These are phyloP conservation scores for Geranium rotundifolium DNA, from an alignment of 345 rosid genomes.

Conservation along the genomic window DNA sequence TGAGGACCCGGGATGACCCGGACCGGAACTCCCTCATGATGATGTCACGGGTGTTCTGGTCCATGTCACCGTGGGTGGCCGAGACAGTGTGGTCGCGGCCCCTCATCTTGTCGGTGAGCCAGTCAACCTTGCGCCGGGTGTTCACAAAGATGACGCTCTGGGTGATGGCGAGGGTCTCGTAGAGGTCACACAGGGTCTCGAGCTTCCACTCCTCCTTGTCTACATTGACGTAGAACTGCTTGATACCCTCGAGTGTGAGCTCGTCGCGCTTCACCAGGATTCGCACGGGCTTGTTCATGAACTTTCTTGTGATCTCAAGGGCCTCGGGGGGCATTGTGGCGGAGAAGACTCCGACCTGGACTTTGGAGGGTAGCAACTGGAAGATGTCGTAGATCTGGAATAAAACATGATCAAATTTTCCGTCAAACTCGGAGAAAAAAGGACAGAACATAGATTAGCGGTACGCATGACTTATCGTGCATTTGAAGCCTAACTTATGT, in stretches of 20 bases:
- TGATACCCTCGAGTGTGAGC: conserved; percentile 88
- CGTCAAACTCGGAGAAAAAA: neutral
- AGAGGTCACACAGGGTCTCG: conserved; percentile 73
- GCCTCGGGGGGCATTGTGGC: conserved; percentile 96
- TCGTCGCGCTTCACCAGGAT: conserved; percentile 85
- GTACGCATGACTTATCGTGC: too few species aligned
- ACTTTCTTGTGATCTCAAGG: conserved; percentile 79
- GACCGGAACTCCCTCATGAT: conserved; percentile 82
- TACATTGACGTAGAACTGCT: conserved; percentile 65
- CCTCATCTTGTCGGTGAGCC: conserved; percentile 80
- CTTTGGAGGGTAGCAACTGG: conserved; percentile 62
- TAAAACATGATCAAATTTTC: neutral
- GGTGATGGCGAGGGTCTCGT: too few species aligned
- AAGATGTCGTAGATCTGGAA: conserved; percentile 72
- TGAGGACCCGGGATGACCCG: conserved; percentile 80
- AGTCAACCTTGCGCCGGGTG: conserved; percentile 86
- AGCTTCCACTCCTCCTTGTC: conserved; percentile 87
- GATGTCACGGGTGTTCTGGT: conserved; percentile 78
- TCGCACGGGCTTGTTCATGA: conserved; percentile 81
- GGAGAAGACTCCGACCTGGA: conserved; percentile 83
- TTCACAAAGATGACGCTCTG: conserved; percentile 86
- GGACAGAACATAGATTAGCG: too few species aligned
- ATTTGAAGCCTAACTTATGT: too few species aligned
- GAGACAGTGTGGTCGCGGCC: conserved; percentile 84
- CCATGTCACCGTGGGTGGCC: conserved; percentile 93